Conservation (phyloP, 1,284 basidiomycete genomes). For the Clitocybe nebularis region DNA sequence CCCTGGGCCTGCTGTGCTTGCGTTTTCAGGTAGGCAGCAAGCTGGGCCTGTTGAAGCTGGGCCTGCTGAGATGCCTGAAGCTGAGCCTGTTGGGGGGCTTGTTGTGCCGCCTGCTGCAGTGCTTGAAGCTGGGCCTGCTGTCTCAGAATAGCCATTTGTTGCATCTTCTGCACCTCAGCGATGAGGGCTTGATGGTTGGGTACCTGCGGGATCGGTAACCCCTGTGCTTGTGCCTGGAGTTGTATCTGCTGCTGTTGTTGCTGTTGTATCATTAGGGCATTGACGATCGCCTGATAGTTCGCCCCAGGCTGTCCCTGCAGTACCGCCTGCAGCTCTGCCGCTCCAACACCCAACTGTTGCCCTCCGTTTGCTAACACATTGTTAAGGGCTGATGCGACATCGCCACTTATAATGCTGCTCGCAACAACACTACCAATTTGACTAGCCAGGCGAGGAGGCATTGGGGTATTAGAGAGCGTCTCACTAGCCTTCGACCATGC, state of each 20-base stretch:
- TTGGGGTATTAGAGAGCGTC: not conserved
- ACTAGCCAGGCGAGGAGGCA: not conserved
- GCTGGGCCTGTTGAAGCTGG: too few relatives aligned
- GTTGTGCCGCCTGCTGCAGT: too few relatives aligned
- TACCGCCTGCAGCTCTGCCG: slow-evolving; percentile 25
- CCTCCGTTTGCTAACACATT: not conserved
- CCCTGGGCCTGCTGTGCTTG: too few relatives aligned
- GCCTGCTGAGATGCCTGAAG: too few relatives aligned
- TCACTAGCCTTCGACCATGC: slow-evolving; percentile 8
- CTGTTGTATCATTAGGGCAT: slow-evolving; percentile 26
- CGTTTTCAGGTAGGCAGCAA: too few relatives aligned
- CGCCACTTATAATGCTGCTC: slow-evolving; percentile 1
- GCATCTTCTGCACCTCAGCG: too few relatives aligned
- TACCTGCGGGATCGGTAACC: too few relatives aligned
- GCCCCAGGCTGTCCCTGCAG: slow-evolving; percentile 24
- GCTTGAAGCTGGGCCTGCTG: too few relatives aligned
- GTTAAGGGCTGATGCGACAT: too few relatives aligned
- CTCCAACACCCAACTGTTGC: slow-evolving; percentile 16
- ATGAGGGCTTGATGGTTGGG: too few relatives aligned
- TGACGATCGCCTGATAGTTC: slow-evolving; percentile 27
- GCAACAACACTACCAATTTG: slow-evolving; percentile 5
- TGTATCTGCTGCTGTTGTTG: slow-evolving; percentile 21
- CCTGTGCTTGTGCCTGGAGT: slow-evolving; percentile 11
- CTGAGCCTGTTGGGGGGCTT: too few relatives aligned
- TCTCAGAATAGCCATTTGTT: too few relatives aligned